These are phyloP conservation scores for Ajuga chamaepitys DNA, from an alignment of 257 asterid genomes.

Conservation along the genomic window DNA sequence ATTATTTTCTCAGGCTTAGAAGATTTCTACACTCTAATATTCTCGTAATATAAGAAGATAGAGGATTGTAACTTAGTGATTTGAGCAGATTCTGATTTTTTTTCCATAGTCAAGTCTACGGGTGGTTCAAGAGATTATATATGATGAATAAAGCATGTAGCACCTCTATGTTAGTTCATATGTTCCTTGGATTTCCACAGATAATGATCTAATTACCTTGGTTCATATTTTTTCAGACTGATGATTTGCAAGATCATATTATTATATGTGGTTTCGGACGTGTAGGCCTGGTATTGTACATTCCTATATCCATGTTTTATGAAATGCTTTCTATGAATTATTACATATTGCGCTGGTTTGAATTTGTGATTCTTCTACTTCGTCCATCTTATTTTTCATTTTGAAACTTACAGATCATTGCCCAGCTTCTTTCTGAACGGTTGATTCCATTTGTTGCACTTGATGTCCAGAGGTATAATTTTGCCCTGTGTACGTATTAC, in stretches of 20 bases:
- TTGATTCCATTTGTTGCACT: conserved; percentile 98
- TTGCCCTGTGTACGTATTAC: not conserved
- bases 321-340: not conserved
- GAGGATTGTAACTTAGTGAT: not conserved
- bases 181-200: conserved; percentile 17
- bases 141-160: not conserved
- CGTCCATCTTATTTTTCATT: conserved; percentile 7
- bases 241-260: conserved; percentile 97
- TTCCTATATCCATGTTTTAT: not conserved
- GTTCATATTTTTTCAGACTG: conserved; percentile 57
- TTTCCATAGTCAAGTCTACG: not conserved
- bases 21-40: too few species aligned
- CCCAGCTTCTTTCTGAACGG: conserved; percentile 99
- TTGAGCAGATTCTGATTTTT: too few species aligned
- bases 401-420: conserved; percentile 66
- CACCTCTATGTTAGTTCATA: conserved; percentile 3
- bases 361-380: not conserved
- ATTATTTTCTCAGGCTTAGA: not conserved
- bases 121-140: not conserved
- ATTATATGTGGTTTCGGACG: conserved; percentile 99
- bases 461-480: conserved; percentile 85
- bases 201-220: conserved; percentile 10
- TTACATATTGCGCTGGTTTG: not conserved
- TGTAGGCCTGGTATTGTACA: conserved; percentile 80
- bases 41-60: not conserved